These are phyloP conservation scores for Colletotrichum neosansevieriae DNA, from an alignment of 2,329 filamentous ascomycete genomes.

Conservation along the genomic window DNA sequence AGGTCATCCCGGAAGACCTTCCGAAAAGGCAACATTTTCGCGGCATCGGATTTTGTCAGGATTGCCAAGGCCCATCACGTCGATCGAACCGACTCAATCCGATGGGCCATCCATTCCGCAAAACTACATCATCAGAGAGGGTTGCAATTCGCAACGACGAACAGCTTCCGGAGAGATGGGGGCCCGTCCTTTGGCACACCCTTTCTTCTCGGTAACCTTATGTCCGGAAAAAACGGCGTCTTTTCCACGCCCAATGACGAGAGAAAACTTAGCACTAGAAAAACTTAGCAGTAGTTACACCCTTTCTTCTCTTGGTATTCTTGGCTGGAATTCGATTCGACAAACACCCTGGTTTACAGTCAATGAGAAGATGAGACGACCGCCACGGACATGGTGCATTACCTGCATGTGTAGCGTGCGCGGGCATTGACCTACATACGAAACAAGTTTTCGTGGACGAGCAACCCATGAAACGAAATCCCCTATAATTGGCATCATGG, in stretches of 20 bases:
- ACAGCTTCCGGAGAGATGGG: constrained; percentile 9
- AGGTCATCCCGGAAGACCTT: not conserved
- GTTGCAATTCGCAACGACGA: constrained; percentile 10
- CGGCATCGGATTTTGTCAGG: not conserved
- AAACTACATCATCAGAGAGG: constrained; percentile 1
- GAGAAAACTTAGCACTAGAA: too few relatives aligned
- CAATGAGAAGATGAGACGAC: constrained; percentile 18
- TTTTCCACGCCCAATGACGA: too few relatives aligned
- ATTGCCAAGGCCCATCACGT: not conserved
- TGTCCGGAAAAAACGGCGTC: too few relatives aligned
- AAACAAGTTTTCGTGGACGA: constrained; percentile 33
- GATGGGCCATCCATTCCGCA: constrained; percentile 1
- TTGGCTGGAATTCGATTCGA: not conserved
- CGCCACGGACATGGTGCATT: not conserved
- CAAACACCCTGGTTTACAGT: not conserved
- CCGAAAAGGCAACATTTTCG: not conserved
- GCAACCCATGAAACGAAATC: constrained; percentile 31
- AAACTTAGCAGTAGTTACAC: too few relatives aligned
- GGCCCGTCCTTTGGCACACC: not conserved
- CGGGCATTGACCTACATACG: constrained; percentile 21
- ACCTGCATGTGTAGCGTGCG: constrained; percentile 1
- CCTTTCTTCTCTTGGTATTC: not conserved
- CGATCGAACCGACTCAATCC: not conserved
- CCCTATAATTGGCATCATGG: constrained; percentile 18
- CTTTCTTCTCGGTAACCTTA: too few relatives aligned